Base-by-base conservation (phyloP, 768 basidiomycete genomes). In the Tulasnella sp. region DNA sequence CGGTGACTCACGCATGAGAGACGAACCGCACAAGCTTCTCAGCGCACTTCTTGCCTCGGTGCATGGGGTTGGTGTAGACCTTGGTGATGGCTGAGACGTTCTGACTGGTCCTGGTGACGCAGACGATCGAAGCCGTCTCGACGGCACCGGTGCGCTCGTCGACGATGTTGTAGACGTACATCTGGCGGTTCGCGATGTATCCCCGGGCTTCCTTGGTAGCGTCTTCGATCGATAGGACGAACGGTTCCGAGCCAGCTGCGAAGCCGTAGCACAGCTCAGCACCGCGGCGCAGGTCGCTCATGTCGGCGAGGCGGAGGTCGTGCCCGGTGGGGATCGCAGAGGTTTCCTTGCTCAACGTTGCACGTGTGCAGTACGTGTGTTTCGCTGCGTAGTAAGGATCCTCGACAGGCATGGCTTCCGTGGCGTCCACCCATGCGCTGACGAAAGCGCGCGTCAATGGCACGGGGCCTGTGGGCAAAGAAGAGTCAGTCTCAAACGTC, bases 21-120 rank as follows among this genome's bases (percentile, higher is more conserved):
- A 81, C 81, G 23, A 85, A 84, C 5, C 89, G 86, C 1, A 91
- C 87, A n/a, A 94, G 87, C 11, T 87, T 86, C 81, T 88, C 89
- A 0, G 93, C 92, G 80, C 87, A 91, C 7, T 90, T 88, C 1
- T 82, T 84, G 0, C 87, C 82, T 61, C 90, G 85, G 87, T 88
- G 90, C 2, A 81, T 57, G 0, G 88, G 85, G 72, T 86, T 84
- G 0, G 93, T 93, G 81, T 85, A 91, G 0, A 93, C 92, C 82
- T 94, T 93, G 55, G 91, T 91, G 70, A 94, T 89, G 0, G 90
- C 88, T 3, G 89, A 88, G 42, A 91, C 87, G 7, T 81, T 85
- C 37, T 61, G 69, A 44, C 86, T 89, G 79, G 89, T 88, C 20
- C 93, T 85, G 9, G 92, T 92, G 32, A 88, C 88, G n/a, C 92